Conservation (phyloP, 2,329 filamentous ascomycete species). For the Domatiomyces globalis region DNA sequence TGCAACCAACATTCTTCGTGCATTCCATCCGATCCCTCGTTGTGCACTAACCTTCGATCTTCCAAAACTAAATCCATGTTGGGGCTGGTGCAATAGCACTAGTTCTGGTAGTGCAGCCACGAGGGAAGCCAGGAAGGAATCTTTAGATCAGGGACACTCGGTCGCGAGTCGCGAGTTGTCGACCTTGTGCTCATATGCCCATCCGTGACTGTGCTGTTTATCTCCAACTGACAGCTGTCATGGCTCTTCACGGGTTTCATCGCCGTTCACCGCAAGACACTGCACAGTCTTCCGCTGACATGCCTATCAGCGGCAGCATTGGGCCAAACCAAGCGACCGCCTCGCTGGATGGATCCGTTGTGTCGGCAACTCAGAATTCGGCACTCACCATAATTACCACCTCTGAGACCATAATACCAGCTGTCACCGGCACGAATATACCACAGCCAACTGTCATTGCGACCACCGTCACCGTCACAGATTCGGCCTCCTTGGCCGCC, state of each 20-base stretch:
- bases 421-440: constrained; percentile 12
- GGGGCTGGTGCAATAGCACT: not conserved
- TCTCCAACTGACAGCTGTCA: not conserved
- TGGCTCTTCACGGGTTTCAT: not conserved
- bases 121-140: not conserved
- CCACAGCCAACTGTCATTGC: not conserved
- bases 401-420: constrained; percentile 8
- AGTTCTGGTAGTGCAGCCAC: not conserved
- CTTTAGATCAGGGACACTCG: not conserved
- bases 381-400: constrained; percentile 4
- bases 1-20: not conserved
- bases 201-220: not conserved
- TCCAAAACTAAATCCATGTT: not conserved
- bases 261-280: not conserved
- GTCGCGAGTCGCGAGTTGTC: not conserved
- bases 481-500: constrained; percentile 1
- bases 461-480: constrained; percentile 12
- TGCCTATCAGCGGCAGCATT: not conserved
- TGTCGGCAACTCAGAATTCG: not conserved
- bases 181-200: not conserved
- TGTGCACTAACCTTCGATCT: not conserved
- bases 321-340: not conserved
- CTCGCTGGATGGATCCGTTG: not conserved
- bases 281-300: not conserved
- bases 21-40: not conserved